A percentile compares a stretch with the other conserved stretches of the same genome.
These are phyloP conservation scores for Peniophora sp. DNA, from an alignment of 1,284 basidiomycete genomes.

Conservation along the genomic window DNA sequence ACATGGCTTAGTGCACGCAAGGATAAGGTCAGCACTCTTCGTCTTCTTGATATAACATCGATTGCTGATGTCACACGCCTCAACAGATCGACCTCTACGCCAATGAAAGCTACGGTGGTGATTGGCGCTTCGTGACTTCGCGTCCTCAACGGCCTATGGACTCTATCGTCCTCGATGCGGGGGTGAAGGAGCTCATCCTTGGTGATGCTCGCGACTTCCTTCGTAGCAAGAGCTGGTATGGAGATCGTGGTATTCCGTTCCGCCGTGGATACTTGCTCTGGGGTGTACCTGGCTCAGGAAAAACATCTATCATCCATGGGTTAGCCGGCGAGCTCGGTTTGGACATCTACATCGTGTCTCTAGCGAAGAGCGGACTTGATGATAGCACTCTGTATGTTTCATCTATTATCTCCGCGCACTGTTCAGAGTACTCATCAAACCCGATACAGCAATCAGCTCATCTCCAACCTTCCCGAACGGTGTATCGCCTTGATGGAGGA, in stretches of 20 bases:
- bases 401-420: not conserved
- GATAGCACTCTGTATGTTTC: conserved; percentile 41
- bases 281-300: conserved; percentile 70
- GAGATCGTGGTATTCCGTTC: conserved; percentile 61
- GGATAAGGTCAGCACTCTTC: conserved; percentile 15
- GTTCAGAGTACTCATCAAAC: too few relatives aligned
- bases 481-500: conserved; percentile 79
- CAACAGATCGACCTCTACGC: conserved; percentile 47
- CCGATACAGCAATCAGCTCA: conserved; percentile 32
- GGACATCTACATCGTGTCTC: conserved; percentile 67
- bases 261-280: conserved; percentile 68
- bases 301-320: conserved; percentile 68
- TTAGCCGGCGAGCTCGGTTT: conserved; percentile 70
- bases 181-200: conserved; percentile 53
- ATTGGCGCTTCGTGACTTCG: conserved; percentile 49
- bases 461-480: conserved; percentile 56
- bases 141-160: conserved; percentile 55
- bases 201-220: conserved; percentile 65
- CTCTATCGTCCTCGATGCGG: conserved; percentile 62
- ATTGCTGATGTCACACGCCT: too few relatives aligned
- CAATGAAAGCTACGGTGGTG: conserved; percentile 31
- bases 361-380: conserved; percentile 65
- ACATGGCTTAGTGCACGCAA: conserved; percentile 42
- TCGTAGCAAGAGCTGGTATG: conserved; percentile 58
- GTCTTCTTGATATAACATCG: too few relatives aligned